Evolutionary conservation across 2,329 filamentous ascomycete species (phyloP), one percentile per base, ranked within the genome.

Genomic region (Emergomyces orientalis): DNA sequence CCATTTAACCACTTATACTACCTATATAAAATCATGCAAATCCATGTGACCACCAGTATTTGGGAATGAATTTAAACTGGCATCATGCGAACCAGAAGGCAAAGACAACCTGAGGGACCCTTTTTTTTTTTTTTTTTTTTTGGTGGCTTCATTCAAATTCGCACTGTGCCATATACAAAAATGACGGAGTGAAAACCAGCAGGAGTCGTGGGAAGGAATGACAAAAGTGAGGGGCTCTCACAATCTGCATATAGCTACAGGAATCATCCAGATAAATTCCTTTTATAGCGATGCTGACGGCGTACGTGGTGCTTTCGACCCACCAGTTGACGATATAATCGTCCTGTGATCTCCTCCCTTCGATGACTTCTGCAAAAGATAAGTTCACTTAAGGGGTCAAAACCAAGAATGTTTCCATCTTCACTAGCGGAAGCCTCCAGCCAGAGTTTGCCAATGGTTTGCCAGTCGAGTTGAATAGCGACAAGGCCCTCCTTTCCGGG

Each of bases 381-480:
- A 32, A 7, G 32, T 32, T 32, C 32, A 7, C 73, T 70, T 17
- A 74, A 68, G 0, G 68, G 19, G n/a, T 45, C 51, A 41, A 62
- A 51, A 56, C 60, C 60, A 57, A 62, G 60, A 47, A 30, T 13
- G 43, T 62, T 62, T 37, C 25, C 60, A 25, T 49, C 60, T 34
- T n/a, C 37, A 14, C 39, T 39, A 41, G 52, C 52, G 3, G 52
- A 55, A 17, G 11, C 17, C 19, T 22, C 11, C 25, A 54, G 14
- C 51, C 11, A 54, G 2, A 34, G 6, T 30, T 19, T 27, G 7
- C 27, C 51, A 54, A 54, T 2, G 19, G 51, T 22, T 27, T 77
- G 70, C 61, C 75, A 69, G 62, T 74, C 72, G 13, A 80, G 67
- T 39, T 79, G 69, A 57, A 79, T 72, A 65, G 77, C 78, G 49